A percentile compares a stretch with the other conserved stretches of the same genome.
Conservation (phyloP, 2,329 filamentous ascomycete species). For the Aplosporella prunicola region DNA sequence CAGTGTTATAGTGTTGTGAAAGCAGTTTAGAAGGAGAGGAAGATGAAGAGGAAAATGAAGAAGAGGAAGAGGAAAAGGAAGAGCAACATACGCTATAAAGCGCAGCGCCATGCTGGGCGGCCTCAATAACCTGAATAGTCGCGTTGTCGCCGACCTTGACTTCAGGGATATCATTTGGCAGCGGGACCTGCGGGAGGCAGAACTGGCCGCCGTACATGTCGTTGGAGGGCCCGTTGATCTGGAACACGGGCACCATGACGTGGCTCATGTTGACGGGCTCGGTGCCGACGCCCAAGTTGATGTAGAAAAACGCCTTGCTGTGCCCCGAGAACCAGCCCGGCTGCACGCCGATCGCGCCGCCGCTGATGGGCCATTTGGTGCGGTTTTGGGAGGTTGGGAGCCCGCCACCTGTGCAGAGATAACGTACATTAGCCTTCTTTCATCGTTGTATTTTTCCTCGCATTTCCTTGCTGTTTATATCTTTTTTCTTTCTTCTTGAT, state of each 20-base stretch:
- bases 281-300: conserved; percentile 82
- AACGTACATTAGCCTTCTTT: conserved; percentile 10
- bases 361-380: conserved; percentile 81
- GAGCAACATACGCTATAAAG: conserved; percentile 61
- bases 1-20: too few relatives aligned
- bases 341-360: conserved; percentile 82
- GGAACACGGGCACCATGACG: conserved; percentile 69
- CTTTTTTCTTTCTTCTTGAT: not conserved
- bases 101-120: conserved; percentile 72
- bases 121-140: conserved; percentile 80
- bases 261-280: conserved; percentile 81
- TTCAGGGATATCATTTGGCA: conserved; percentile 61
- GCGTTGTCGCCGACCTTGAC: conserved; percentile 77
- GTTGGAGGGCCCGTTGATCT: conserved; percentile 72
- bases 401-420: conserved; percentile 61
- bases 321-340: conserved; percentile 96
- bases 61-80: too few relatives aligned
- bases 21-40: too few relatives aligned
- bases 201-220: conserved; percentile 79
- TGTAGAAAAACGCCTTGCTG: conserved; percentile 68
- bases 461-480: not conserved
- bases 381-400: conserved; percentile 68
- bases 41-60: too few relatives aligned
- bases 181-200: conserved; percentile 79
- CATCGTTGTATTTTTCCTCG: too few relatives aligned